phyloP scores from a whole-genome alignment of 208 protist species.

The Acanthamoeba castellanii region DNA sequence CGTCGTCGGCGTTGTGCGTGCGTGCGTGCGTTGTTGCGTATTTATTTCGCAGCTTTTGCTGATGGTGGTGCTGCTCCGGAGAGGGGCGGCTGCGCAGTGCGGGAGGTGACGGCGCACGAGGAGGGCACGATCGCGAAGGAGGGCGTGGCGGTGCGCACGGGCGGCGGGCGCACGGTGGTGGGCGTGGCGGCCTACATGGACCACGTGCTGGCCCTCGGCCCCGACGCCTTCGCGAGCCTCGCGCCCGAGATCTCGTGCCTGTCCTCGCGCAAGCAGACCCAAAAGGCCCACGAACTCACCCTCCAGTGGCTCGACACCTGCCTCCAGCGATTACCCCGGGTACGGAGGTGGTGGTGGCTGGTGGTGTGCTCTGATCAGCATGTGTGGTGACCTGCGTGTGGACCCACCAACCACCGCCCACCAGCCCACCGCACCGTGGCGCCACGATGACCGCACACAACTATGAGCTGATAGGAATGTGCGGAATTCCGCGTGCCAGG shows the following conservation, averaged over 20 bases:
- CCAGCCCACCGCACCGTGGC: too few relatives aligned
- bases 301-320: conserved; percentile 20
- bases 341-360: background rate
- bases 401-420: too few relatives aligned
- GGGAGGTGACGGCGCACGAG: background rate
- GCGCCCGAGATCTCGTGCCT: conserved; percentile 25
- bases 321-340: background rate
- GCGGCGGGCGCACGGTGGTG: background rate
- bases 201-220: background rate
- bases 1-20: too few relatives aligned
- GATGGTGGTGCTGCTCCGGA: too few relatives aligned
- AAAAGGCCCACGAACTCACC: background rate
- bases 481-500: background rate
- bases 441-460: too few relatives aligned
- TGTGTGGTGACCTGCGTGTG: too few relatives aligned
- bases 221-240: background rate
- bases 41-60: too few relatives aligned
- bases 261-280: background rate
- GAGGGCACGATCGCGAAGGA: conserved; percentile 8
- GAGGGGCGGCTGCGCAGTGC: background rate
- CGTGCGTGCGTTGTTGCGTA: too few relatives aligned
- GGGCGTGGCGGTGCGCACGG: conserved; percentile 6
- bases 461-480: background rate
- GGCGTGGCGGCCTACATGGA: background rate
- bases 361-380: too few relatives aligned